A percentile compares a stretch with the other conserved stretches of the same genome.
phyloP scores from a whole-genome alignment of 2,329 filamentous ascomycete genomes.

The Chaetomiaceae sp. region DNA sequence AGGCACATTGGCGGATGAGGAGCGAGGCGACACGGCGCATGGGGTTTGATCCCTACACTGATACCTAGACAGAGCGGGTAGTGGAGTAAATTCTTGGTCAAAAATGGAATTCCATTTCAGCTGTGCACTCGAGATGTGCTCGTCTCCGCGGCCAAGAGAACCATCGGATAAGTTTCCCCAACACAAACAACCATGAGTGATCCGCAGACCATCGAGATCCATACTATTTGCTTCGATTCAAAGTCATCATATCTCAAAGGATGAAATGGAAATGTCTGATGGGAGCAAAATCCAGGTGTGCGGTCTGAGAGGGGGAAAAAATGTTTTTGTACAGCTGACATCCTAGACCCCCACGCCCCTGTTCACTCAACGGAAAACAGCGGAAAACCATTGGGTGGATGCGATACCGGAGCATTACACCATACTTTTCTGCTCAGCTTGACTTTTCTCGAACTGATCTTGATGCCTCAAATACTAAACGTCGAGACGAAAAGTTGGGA shows the following conservation, averaged over 20 bases:
- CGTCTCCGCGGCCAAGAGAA: too few species aligned
- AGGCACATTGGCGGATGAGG: slow-evolving; percentile 41
- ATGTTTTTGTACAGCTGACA: not conserved
- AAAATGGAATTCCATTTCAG: too few species aligned
- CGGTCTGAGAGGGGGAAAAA: not conserved
- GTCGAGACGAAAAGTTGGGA: not conserved
- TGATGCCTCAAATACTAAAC: not conserved
- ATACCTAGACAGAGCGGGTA: slow-evolving; percentile 29
- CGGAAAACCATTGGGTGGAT: not conserved
- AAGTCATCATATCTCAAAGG: too few species aligned
- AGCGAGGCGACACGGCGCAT: slow-evolving; percentile 45
- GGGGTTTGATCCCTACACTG: slow-evolving; percentile 54
- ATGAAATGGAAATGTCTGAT: too few species aligned
- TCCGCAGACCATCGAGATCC: too few species aligned
- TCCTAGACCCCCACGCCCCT: slow-evolving; percentile 1
- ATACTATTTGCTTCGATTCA: too few species aligned
- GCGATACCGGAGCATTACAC: slow-evolving; percentile 9
- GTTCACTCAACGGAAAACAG: not conserved
- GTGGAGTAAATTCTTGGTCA: too few species aligned
- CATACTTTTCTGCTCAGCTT: too few species aligned
- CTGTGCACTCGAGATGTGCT: too few species aligned
- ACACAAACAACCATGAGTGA: not conserved
- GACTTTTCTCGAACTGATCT: not conserved
- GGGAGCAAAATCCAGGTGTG: not conserved
- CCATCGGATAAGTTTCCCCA: too few species aligned